These are phyloP conservation scores for Eragrostis nindensis DNA, from an alignment of 176 grass and related monocot species.

Conservation along the genomic window DNA sequence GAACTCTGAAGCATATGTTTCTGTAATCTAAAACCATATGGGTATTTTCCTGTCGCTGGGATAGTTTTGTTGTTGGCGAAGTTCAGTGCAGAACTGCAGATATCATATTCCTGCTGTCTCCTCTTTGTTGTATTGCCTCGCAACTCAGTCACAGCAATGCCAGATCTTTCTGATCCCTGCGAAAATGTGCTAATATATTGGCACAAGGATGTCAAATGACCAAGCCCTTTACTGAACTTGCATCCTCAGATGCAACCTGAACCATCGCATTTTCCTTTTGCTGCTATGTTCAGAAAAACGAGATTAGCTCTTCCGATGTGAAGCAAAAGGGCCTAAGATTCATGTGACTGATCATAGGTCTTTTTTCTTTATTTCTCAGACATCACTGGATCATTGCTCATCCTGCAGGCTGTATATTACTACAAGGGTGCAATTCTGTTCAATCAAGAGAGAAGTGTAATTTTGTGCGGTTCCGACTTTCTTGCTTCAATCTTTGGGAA, in stretches of 20 bases:
- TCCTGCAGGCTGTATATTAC: no score
- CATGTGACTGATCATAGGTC: not conserved
- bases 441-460: no score
- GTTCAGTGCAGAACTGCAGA: no score
- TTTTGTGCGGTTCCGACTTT: no score
- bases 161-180: not conserved
- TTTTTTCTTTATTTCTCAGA: not conserved
- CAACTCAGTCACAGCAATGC: not conserved
- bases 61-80: not conserved
- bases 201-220: no score
- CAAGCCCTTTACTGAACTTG: not conserved
- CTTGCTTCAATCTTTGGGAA: no score
- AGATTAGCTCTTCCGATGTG: not conserved
- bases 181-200: not conserved
- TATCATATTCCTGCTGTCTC: no score
- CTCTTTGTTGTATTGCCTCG: no score
- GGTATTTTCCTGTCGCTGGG: not conserved
- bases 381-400: no score
- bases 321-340: not conserved
- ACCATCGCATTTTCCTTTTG: not conserved
- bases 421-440: no score
- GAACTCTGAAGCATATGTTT: no score
- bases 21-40: no score
- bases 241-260: not conserved
- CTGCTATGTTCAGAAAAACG: not conserved